These are phyloP conservation scores for Papiliotrema terrestris DNA, from an alignment of 1,284 basidiomycete genomes.

Conservation along the genomic window DNA sequence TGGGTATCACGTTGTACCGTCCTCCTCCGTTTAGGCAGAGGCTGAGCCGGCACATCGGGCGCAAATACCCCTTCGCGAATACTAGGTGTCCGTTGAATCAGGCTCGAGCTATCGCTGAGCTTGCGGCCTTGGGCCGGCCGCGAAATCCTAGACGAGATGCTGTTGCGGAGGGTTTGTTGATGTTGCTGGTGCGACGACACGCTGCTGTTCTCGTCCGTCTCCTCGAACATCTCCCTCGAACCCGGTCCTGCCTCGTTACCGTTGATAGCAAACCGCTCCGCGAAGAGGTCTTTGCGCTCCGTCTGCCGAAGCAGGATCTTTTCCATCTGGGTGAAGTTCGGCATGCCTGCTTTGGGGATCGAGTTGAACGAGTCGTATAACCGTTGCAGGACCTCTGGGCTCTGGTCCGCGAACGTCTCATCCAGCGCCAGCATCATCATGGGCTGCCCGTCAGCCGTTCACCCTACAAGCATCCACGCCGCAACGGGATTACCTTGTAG, in stretches of 20 bases:
- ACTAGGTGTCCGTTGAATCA: neutral
- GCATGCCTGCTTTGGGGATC: constrained; percentile 79
- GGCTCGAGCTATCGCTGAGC: neutral
- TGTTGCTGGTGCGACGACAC: neutral
- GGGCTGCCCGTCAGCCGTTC: constrained; percentile 56
- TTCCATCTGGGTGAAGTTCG: constrained; percentile 72
- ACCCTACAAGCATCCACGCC: neutral
- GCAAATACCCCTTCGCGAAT: neutral
- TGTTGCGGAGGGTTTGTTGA: neutral
- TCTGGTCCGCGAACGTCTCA: constrained; percentile 86
- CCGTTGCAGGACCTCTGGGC: constrained; percentile 78
- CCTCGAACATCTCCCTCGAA: neutral
- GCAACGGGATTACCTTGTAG: constrained; percentile 69
- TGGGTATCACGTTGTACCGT: constrained; percentile 66
- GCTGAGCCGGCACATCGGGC: neutral
- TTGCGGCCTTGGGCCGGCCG: neutral
- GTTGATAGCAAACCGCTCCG: constrained; percentile 60
- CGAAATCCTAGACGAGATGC: neutral
- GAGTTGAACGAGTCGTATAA: constrained; percentile 91
- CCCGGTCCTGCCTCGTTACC: neutral
- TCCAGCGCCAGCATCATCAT: constrained; percentile 89
- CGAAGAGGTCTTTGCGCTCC: constrained; percentile 87
- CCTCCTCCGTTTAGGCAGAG: neutral
- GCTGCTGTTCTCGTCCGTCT: neutral
- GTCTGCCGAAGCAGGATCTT: constrained; percentile 83